A percentile compares a stretch with the other conserved stretches of the same genome.
Conservation (phyloP, 345 rosid species). For the Arabidopsis suecica region DNA sequence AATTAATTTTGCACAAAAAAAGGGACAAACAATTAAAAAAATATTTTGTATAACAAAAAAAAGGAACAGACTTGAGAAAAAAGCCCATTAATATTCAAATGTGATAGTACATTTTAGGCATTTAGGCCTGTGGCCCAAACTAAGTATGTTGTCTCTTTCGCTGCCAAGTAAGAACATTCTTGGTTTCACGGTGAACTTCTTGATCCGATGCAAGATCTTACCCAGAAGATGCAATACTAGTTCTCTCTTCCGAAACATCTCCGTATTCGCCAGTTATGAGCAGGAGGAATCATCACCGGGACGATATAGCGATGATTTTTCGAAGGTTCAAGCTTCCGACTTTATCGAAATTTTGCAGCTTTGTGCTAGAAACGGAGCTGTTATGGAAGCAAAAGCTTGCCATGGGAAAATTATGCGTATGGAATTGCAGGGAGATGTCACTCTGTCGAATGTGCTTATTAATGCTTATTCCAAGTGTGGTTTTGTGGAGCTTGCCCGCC, state of each 20-base stretch:
- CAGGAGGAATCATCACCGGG: neutral
- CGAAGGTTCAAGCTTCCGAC: neutral
- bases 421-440: conserved; percentile 48
- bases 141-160: conserved; percentile 35
- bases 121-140: conserved; percentile 27
- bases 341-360: conserved; percentile 45
- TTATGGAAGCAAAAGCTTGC: conserved; percentile 52
- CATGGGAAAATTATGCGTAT: conserved; percentile 55
- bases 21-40: too few relatives aligned
- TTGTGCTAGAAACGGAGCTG: conserved; percentile 51
- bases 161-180: conserved; percentile 16
- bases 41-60: neutral
- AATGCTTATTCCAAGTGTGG: conserved; percentile 64
- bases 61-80: neutral
- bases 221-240: conserved; percentile 7
- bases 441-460: conserved; percentile 62
- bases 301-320: conserved; percentile 8
- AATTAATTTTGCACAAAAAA: neutral
- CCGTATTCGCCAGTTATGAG: neutral
- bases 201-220: conserved; percentile 29
- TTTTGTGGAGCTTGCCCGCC: conserved; percentile 50
- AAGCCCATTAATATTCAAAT: conserved; percentile 21
- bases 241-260: conserved; percentile 8
- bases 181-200: conserved; percentile 11
- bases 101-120: neutral